phyloP scores from a whole-genome alignment of 2,329 filamentous ascomycete genomes.

The Ambrosiella beaveri region DNA sequence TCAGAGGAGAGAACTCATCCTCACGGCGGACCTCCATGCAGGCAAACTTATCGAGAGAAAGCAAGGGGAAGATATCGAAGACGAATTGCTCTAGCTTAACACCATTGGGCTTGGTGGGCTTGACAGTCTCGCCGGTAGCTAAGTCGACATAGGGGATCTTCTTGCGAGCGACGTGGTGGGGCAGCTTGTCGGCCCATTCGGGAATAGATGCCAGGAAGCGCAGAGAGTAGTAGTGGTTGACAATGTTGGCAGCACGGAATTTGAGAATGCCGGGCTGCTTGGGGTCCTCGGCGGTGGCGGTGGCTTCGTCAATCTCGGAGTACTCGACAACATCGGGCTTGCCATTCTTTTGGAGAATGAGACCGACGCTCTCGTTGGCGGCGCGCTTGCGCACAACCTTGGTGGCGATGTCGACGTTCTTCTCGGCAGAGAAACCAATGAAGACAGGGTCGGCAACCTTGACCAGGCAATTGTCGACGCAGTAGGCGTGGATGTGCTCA shows the following conservation, averaged over 20 bases:
- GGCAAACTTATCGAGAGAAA: conserved; percentile 69
- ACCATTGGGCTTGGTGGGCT: conserved; percentile 88
- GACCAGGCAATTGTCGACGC: conserved; percentile 98
- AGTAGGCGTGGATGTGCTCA: conserved; percentile 92
- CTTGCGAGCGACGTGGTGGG: conserved; percentile 93
- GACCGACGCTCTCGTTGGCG: conserved; percentile 84
- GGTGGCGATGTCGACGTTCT: conserved; percentile 86
- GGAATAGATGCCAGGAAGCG: conserved; percentile 82
- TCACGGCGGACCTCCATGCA: conserved; percentile 91
- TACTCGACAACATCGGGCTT: conserved; percentile 97
- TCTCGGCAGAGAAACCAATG: conserved; percentile 77
- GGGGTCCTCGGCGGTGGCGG: conserved; percentile 74
- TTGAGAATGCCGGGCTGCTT: conserved; percentile 70
- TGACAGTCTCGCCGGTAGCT: conserved; percentile 60
- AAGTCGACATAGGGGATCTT: conserved; percentile 84
- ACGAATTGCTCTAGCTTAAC: conserved; percentile 81
- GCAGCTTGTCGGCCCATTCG: conserved; percentile 66
- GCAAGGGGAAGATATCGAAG: conserved; percentile 91
- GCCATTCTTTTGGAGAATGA: conserved; percentile 89
- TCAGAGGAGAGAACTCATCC: conserved; percentile 94
- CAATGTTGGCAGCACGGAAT: conserved; percentile 96
- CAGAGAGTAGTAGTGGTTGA: conserved; percentile 99
- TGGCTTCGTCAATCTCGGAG: conserved; percentile 80
- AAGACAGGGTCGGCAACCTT: conserved; percentile 95
- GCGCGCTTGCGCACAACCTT: conserved; percentile 99